Base-by-base conservation (phyloP, 1,284 basidiomycete species). In the Phlebopus sp. region DNA sequence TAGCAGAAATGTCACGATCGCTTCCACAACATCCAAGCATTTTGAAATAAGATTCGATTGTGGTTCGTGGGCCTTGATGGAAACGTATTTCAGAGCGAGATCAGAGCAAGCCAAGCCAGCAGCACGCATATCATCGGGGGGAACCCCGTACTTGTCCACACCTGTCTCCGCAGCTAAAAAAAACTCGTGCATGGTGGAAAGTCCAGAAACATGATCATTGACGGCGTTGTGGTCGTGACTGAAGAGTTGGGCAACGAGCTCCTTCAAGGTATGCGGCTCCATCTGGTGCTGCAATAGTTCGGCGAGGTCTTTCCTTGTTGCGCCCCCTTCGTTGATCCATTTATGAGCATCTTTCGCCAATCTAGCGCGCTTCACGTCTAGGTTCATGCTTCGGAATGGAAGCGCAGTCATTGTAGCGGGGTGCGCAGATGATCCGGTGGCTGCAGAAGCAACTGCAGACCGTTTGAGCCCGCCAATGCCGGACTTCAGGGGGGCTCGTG, bases 201-300 rank as follows among this genome's bases (percentile, higher is more conserved):
- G 71, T 0, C 89, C 97, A 19, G 79, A 75, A 50, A 97, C 79
- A 59, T 90, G 88, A 64, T 99, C 97, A 60, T 94, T 95, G 56
- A 99, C 88, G 2, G 94, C 92, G 56, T 90, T 91, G 67, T 99
- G 96, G 62, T 97, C 96, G 55, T 90, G 92, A 63, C 94, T 97
- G 74, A 99, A 99, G 37, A 99, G 76, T 31, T 83, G 81, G 5
- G 78, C 70, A n/a, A 89, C 67, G 3, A 98, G 70, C 5, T 92
- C 88, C 49, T 85, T 84, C 10, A 88, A 87, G 11, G 82, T 76
- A 59, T 90, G 80, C 1, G 84, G 77, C 57, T 97, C 93, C 90
- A 97, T 97, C 67, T 99, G 97, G 55, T 80, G 80, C 53, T 93
- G 88, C 32, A 99, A 74, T 11, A 86, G 72, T 40, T 98, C 96